These are phyloP conservation scores for Parathielavia appendiculata DNA, from an alignment of 495 filamentous ascomycete species.

Conservation along the genomic window DNA sequence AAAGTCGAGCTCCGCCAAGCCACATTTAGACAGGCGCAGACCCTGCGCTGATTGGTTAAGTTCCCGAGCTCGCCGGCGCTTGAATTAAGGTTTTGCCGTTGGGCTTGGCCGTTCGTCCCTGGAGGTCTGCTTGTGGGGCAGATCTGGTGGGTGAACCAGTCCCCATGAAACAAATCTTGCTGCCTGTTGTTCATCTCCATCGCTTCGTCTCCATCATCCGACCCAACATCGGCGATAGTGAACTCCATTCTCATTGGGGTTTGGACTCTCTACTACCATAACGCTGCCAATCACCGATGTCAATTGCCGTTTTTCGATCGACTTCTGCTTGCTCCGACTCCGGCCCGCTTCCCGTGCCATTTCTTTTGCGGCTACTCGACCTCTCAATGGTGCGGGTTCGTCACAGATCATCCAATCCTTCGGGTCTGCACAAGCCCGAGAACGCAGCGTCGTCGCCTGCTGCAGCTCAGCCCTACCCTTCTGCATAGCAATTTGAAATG, in stretches of 20 bases:
- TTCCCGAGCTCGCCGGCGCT: neutral
- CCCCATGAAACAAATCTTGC: constrained; percentile 1
- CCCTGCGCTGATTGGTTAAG: neutral
- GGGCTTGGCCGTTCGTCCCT: constrained; percentile 7
- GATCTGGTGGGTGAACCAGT: neutral
- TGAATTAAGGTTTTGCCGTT: constrained; percentile 15
- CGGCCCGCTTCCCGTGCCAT: neutral
- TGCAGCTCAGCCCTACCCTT: neutral
- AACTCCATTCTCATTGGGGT: too few species aligned
- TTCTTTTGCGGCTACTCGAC: too few species aligned
- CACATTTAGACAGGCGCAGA: neutral
- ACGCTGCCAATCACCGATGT: neutral
- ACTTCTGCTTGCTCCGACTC: too few species aligned
- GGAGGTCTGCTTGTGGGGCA: neutral
- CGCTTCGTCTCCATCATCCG: neutral
- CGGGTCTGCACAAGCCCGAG: too few species aligned
- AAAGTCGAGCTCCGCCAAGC: neutral
- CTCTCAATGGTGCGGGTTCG: too few species aligned
- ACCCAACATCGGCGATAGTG: too few species aligned
- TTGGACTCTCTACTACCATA: too few species aligned
- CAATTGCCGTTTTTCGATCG: too few species aligned
- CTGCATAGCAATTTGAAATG: neutral
- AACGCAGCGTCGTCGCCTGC: too few species aligned
- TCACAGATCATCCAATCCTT: too few species aligned
- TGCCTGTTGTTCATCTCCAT: constrained; percentile 10